A percentile compares a stretch with the other conserved stretches of the same genome.
Evolutionary conservation across 2,329 filamentous ascomycete genomes (phyloP).

Genomic region (Ceratocystis albifundus): DNA sequence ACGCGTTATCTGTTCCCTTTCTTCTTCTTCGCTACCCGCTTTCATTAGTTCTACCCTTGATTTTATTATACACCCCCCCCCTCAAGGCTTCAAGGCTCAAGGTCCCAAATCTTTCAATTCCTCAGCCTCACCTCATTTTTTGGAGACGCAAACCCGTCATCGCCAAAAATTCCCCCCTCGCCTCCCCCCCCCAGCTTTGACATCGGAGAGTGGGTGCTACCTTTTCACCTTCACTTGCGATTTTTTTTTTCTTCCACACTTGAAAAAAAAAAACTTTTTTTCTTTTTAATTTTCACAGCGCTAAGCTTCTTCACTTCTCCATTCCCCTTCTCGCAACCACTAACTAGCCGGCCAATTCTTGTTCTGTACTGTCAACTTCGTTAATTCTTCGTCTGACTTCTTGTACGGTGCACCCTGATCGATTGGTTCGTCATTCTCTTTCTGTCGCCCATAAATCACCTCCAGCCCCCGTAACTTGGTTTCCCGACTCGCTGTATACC

Average conservation of each 20-base stretch:
- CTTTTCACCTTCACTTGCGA: conserved; percentile 3
- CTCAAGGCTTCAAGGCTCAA: not conserved
- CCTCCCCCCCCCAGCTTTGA: not conserved
- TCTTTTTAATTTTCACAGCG: not conserved
- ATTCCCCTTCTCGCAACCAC: not conserved
- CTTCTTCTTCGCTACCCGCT: not conserved
- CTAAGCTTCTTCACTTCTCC: conserved; percentile 11
- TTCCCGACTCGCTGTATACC: not conserved
- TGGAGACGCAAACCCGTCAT: not conserved
- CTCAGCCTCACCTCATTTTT: conserved; percentile 10
- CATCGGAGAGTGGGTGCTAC: not conserved
- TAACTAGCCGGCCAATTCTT: no score
- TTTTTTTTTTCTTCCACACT: conserved; percentile 3
- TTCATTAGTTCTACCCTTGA: not conserved
- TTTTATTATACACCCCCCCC: conserved; percentile 8
- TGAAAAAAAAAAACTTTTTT: no score
- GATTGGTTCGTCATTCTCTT: not conserved
- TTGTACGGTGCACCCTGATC: no score
- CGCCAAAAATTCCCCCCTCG: conserved; percentile 8
- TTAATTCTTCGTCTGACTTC: no score
- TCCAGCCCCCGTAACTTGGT: not conserved
- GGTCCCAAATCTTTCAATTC: not conserved
- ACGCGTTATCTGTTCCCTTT: not conserved
- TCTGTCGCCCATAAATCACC: not conserved
- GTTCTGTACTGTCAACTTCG: no score